Evolutionary conservation across 2,329 filamentous ascomycete genomes (phyloP), one percentile per base, ranked within the genome.

Genomic region (Furcasterigmium sp.): DNA sequence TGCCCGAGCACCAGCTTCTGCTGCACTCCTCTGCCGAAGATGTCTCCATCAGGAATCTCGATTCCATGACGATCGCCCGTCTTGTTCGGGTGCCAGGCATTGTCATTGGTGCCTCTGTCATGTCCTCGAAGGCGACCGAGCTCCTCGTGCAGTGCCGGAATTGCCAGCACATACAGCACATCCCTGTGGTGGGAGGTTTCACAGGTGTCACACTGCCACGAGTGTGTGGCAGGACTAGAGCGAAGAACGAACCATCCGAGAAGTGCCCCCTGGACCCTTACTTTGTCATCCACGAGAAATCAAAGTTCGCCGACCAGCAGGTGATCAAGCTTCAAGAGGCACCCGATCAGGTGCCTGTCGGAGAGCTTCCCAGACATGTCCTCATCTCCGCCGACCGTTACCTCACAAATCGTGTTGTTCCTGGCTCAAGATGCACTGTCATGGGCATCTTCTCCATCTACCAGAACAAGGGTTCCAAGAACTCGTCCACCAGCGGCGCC

Each of bases 391-490:
- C 93, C n/a, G 93, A 98, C 60, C 80, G 93, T 42, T 96, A 97
- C 59, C 73, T 98, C 37, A 93, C 91, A 10, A 98, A 98, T 61
- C 82, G 90, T 41, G 93, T 98, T 3, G 91, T 98, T 4, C 93
- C 93, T 6, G 93, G 93, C 23, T 94, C 91, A 40, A 79, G 91
- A 61, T 98, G 93, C 63, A 95, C 90, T 3, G 78, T 98, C 15
- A 97, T 93, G 80, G 93, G 93, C 17, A 89, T 98, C 26, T 98
- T 96, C 70, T 96, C 91, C 23, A 97, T 97, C 58, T 98, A 96
- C 64, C 89, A 96, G 63, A 86, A 85, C 54, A 97, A 97, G 64
- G 86, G 84, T 32, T 85, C 80, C 34, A 94, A 91, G 64, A 86
- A 84, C 54, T 81, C 80, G 5, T 79, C 76, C 15, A 80, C 77